Evolutionary conservation across 257 asterid genomes (phyloP).

Genomic region (Nemophila menziesii): DNA sequence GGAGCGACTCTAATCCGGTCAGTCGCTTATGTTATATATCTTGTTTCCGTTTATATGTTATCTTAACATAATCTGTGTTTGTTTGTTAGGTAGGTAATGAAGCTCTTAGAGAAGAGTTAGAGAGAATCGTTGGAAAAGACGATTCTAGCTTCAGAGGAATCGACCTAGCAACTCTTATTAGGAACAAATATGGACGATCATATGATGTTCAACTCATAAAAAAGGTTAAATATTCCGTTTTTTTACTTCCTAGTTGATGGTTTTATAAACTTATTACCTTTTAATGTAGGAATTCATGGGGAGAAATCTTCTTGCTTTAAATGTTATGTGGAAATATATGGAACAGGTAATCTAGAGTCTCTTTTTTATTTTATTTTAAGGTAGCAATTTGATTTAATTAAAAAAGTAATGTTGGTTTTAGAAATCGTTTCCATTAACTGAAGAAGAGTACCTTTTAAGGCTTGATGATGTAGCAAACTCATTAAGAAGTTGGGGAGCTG

Average conservation of each 20-base stretch:
- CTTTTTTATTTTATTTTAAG: neutral
- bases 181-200: conserved; percentile 87
- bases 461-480: conserved; percentile 91
- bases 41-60: neutral
- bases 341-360: conserved; percentile 61
- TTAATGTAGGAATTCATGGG: conserved; percentile 89
- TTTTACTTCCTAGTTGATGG: conserved; percentile 1
- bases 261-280: neutral
- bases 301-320: conserved; percentile 82
- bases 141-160: conserved; percentile 84
- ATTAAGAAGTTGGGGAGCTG: conserved; percentile 97
- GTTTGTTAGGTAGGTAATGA: conserved; percentile 44
- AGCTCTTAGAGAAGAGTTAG: conserved; percentile 53
- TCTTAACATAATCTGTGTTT: neutral
- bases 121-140: conserved; percentile 65
- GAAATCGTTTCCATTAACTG: conserved; percentile 89
- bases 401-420: conserved; percentile 22
- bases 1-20: conserved; percentile 37
- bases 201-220: conserved; percentile 89
- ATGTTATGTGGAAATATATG: conserved; percentile 98
- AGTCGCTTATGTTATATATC: conserved; percentile 11
- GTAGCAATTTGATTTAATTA: neutral
- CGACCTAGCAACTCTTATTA: conserved; percentile 84
- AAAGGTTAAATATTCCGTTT: conserved; percentile 43
- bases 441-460: conserved; percentile 88